A percentile compares a stretch with the other conserved stretches of the same genome.
Conservation (phyloP, 73 alveolate species). For the Tetrahymena borealis region DNA sequence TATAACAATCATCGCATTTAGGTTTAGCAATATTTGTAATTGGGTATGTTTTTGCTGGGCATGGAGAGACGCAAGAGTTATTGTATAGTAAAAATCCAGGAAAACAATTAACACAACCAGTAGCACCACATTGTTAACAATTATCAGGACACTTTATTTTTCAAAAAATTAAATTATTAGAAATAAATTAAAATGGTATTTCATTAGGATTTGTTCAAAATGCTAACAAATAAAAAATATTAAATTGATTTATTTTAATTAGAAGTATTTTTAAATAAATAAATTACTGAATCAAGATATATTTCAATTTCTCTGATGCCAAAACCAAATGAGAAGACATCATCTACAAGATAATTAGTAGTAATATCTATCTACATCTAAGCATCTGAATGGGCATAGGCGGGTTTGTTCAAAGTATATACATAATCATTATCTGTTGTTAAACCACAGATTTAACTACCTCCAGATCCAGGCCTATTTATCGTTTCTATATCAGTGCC, state of each 20-base stretch:
- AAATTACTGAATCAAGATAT: neutral
- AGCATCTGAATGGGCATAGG: neutral
- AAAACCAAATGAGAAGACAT: neutral
- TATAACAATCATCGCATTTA: neutral
- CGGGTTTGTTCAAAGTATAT: neutral
- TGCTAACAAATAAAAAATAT: no score
- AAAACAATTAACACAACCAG: neutral
- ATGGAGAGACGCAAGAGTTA: neutral
- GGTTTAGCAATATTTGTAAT: neutral
- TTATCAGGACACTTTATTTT: neutral
- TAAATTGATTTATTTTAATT: neutral
- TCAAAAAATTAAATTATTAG: no score
- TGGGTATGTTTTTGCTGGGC: neutral
- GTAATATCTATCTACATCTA: neutral
- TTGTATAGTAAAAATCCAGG: neutral
- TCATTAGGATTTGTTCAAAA: no score
- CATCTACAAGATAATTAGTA: neutral
- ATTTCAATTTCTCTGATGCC: neutral
- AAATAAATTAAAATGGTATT: no score
- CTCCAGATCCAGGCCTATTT: neutral
- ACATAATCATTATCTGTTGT: neutral
- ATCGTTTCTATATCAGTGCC: neutral
- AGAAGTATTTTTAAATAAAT: neutral
- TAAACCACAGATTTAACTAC: neutral
- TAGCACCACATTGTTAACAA: neutral